Conservation (phyloP, 345 rosid genomes). For the sweet orange (Citrus sinensis) region DVS_A1.0 CM039161.1:19117501-19118000, state of each 20-base stretch:
- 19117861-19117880: neutral
- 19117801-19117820: constrained; percentile 99
- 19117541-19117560: constrained; percentile 38
- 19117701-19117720: neutral
- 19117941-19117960: neutral
- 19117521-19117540: neutral
- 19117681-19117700: neutral
- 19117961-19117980: neutral
- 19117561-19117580: constrained; percentile 80
- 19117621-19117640: constrained; percentile 77
- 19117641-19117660: constrained; percentile 64
- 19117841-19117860: neutral
- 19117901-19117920: neutral
- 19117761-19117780: constrained; percentile 75
- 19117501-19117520: neutral
- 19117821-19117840: constrained; percentile 74
- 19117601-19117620: constrained; percentile 84
- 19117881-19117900: neutral
- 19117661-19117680: neutral
- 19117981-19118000: neutral
- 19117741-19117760: constrained; percentile 55
- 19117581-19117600: constrained; percentile 76
- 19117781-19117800: constrained; percentile 76
- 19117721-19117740: neutral
- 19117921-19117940: neutral